Base-by-base conservation (phyloP, 2,329 filamentous ascomycete species). In the Calonectria crousiana region DNA sequence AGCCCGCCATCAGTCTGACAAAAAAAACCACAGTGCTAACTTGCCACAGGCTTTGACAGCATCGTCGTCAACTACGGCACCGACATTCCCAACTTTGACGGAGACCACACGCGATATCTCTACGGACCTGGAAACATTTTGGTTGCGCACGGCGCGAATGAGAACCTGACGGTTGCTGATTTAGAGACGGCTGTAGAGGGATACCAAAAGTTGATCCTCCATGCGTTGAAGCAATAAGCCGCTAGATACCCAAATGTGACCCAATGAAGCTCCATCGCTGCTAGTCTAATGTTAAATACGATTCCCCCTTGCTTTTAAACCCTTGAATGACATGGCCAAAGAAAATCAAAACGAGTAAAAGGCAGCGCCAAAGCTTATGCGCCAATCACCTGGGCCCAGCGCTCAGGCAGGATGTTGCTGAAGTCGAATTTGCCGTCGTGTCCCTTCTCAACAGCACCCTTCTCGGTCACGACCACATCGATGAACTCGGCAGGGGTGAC, bases 381-480 rank as follows among this genome's bases (percentile, higher is more conserved):
- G 53, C 77, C 77, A 56, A 75, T 79, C 4, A 84, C 76, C 74
- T 81, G 82, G 18, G 82, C 81, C 90, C 90, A 92, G 51, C 89
- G 83, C 82, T 91, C 89, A 0, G 89, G 89, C 86, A 92, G 86
- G 66, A 92, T 85, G 70, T 84, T 82, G 78, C 87, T 86, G 77
- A 93, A 92, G 80, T 92, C 88, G 80, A 98, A 98, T 28, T 85
- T 87, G 1, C 95, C 95, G 72, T 93, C 88, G 4, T 86, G 83
- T 58, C 91, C 91, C 88, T 96, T 98, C 81, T 95, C 93, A 4
- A 97, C 92, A 10, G 95, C 94, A 0, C 96, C 96, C 79, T 94
- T 92, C 86, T 99, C 97, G 0, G 97, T 99, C 76, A 98, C 95
- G 72, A 99, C 94, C 2, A 94, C 95, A 84, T 99, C 97, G 77